Percentiles rank a stretch among this genome's conserved stretches.
These are phyloP conservation scores for Dipteronia dyeriana DNA, from an alignment of 345 rosid species.

Conservation along the genomic window DNA sequence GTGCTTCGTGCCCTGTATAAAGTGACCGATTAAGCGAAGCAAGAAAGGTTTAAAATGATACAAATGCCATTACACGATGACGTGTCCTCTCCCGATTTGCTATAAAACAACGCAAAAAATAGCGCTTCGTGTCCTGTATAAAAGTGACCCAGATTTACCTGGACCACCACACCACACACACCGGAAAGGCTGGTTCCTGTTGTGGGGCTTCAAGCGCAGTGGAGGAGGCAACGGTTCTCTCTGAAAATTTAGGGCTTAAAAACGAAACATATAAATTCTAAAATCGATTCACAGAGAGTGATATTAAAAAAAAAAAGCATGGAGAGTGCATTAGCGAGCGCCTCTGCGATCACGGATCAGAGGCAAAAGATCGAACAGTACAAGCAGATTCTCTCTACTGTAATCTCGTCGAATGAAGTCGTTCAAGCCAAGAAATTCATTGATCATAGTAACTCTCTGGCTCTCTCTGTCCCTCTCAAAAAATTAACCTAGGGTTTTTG, in stretches of 20 bases:
- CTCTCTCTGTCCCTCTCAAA: neutral
- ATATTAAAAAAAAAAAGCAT: no score
- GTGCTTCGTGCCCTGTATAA: neutral
- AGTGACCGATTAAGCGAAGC: no score
- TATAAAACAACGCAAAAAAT: neutral
- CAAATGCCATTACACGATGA: neutral
- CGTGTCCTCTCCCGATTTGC: neutral
- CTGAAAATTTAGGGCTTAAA: neutral
- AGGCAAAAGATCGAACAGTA: conserved; percentile 99
- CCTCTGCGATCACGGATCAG: conserved; percentile 80
- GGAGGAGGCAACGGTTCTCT: neutral
- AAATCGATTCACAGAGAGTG: conserved; percentile 16
- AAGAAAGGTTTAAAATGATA: neutral
- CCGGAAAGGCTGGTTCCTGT: neutral
- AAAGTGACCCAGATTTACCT: neutral
- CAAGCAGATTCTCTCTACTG: conserved; percentile 83
- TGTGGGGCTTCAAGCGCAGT: neutral
- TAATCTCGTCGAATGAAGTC: conserved; percentile 80
- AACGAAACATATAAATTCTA: neutral
- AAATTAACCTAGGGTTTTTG: conserved; percentile 10
- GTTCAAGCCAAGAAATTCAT: conserved; percentile 79
- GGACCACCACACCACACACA: neutral
- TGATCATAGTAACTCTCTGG: conserved; percentile 61
- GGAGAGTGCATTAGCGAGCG: conserved; percentile 78
- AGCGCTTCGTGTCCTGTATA: neutral